Evolutionary conservation across 352 stramenopile species (phyloP), one percentile per base, ranked within the genome.

Genomic region (Phytopythium litorale): DNA sequence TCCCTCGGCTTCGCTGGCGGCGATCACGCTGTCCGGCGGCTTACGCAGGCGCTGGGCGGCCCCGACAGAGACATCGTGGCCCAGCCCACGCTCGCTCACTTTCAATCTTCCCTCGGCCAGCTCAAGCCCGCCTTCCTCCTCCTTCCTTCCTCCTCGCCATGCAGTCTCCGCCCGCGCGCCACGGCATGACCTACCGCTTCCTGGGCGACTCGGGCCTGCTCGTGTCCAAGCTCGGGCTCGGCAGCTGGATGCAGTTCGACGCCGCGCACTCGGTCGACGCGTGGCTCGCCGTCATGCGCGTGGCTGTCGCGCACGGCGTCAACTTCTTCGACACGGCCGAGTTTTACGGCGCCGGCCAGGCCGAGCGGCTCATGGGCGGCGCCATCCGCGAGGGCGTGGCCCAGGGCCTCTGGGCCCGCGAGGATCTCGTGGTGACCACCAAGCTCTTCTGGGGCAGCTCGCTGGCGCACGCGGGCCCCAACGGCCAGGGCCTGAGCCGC

Each of bases 271-370:
- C 68, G 25, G 32, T 48, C 13, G 57, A 66, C 42, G 19, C 28
- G 23, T 59, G 30, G 16, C 75, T 78, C 53, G 66, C 66, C 33
- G 43, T 79, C 43, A 66, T 79, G 35, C 60, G 64, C 30, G 45
- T 33, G 30, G 69, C 70, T 19, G 75, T 65, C 64, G 66, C 80
- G 52, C 63, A 61, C 40, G 77, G 75, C 32, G 70, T 87, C 59
- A 87, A 85, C 48, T 79, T 87, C 46, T 73, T 84, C 35, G 77
- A 85, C 57, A 74, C 61, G 13, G 77, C 76, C 3, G 76, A 79
- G 58, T 60, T 64, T 25, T 86, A 84, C 32, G 62, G 56, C 28
- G 64, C 78, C 40, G 76, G 76, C 15, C 52, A 76, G 30, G 46
- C 72, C 0, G 67, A 79, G 46, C 55, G 55, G 12, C 71, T 75